Base-by-base conservation (phyloP, 805 yeast genomes). In the Candida anglica region DNA sequence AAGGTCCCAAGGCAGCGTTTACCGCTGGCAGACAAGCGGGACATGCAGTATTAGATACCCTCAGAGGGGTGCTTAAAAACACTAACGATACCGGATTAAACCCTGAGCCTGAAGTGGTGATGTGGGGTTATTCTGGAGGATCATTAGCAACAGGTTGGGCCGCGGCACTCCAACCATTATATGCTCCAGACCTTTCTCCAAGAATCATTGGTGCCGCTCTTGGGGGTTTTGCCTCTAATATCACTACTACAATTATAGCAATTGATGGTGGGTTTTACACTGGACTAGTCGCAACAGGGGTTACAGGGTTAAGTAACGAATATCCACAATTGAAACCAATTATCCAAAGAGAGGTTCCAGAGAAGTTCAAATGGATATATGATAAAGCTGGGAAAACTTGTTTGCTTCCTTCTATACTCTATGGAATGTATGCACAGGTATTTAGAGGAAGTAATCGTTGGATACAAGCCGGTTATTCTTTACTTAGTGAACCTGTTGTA, bases 101-200 rank as follows among this genome's bases (percentile, higher is more conserved):
- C 7, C 23, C 43, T 48, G 6, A 42, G 43, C 5, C 38, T 38
- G 16, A 33, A 7, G 20, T 36, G 4, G 15, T 20, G 11, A 9
- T 47, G 27, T 52, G 50, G 52, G 58, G 56, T 1, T 53, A 47
- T 30, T 50, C 56, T 4, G 58, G 58, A 5, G 58, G 56, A 11
- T 42, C 55, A 3, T 33, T 52, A 19, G 50, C 57, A 9, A 30
- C 49, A 2, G 43, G 48, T 2, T 53, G 58, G 58, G 56, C 52
- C 5, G 44, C 53, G 2, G 39, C 43, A 3, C 35, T 52, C 20
- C 52, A 48, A 28, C 57, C 56, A 9, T 14, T 26, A 9, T 52
- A 52, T 22, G 57, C 58, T 1, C 55, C 56, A 0, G 55, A 52
- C 11, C 40, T 50, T 25, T 19, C 39, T 44, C 30, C 25, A 49